Conservation (phyloP, 2,329 filamentous ascomycete species). For the Rhinocladiella mackenziei region DNA sequence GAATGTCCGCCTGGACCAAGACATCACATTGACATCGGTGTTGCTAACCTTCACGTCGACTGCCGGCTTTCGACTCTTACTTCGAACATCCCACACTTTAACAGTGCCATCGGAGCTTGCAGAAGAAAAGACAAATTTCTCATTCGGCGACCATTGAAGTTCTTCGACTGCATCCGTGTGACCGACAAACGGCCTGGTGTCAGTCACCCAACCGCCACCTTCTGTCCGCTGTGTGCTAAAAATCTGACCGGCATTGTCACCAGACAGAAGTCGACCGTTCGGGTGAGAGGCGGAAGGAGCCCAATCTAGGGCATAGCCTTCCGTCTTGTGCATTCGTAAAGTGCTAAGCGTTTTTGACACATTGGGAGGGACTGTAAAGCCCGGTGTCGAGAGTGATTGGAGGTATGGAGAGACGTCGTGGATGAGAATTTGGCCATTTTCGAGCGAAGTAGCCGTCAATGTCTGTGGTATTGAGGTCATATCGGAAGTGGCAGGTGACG, state of each 20-base stretch:
- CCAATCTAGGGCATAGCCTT: slow-evolving; percentile 98
- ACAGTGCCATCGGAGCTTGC: slow-evolving; percentile 91
- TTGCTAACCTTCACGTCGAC: slow-evolving; percentile 79
- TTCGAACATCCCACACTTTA: slow-evolving; percentile 91
- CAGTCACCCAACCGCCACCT: slow-evolving; percentile 84
- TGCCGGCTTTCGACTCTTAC: slow-evolving; percentile 83
- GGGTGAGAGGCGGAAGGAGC: slow-evolving; percentile 65
- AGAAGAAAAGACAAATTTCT: slow-evolving; percentile 90
- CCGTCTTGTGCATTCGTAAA: slow-evolving; percentile 82
- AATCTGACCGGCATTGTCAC: slow-evolving; percentile 85
- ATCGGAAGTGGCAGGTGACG: slow-evolving; percentile 60
- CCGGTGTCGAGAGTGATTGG: slow-evolving; percentile 82
- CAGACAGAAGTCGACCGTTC: slow-evolving; percentile 80
- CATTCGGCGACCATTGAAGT: slow-evolving; percentile 91
- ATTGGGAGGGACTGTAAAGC: slow-evolving; percentile 70
- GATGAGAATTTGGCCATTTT: slow-evolving; percentile 77
- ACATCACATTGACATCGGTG: slow-evolving; percentile 92
- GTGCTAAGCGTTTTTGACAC: slow-evolving; percentile 87
- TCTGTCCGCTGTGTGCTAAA: slow-evolving; percentile 82
- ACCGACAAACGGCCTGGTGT: slow-evolving; percentile 75
- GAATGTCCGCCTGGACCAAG: slow-evolving; percentile 83
- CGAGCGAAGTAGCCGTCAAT: slow-evolving; percentile 85
- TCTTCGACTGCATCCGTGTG: slow-evolving; percentile 88
- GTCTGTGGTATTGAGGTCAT: slow-evolving; percentile 71
- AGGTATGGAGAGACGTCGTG: slow-evolving; percentile 92